Evolutionary conservation across 768 basidiomycete genomes (phyloP).

Genomic region (Boletus edulis): DNA sequence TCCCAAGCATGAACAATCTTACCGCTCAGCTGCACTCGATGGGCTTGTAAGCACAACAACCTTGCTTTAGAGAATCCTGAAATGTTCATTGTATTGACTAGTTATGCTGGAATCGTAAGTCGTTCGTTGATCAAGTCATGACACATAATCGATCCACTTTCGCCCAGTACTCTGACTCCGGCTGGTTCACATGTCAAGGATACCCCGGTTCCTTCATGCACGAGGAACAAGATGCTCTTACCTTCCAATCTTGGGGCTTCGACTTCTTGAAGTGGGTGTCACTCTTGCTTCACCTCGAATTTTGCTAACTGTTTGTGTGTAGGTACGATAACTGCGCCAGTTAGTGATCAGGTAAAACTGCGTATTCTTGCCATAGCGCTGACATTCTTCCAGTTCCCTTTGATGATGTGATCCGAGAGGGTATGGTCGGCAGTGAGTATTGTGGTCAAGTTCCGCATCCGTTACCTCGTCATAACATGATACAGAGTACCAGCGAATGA

Average conservation of each 20-base stretch:
- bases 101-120: constrained; percentile 61
- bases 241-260: constrained; percentile 62
- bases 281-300: background rate
- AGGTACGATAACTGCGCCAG: constrained; percentile 64
- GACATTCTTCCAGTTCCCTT: constrained; percentile 44
- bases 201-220: constrained; percentile 64
- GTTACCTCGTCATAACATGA: background rate
- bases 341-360: constrained; percentile 18
- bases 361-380: background rate
- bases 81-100: constrained; percentile 19
- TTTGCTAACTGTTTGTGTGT: background rate
- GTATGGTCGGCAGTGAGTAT: constrained; percentile 49
- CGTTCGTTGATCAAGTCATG: background rate
- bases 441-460: background rate
- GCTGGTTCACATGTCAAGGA: constrained; percentile 61
- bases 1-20: constrained; percentile 55
- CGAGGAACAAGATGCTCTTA: constrained; percentile 56
- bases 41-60: constrained; percentile 45
- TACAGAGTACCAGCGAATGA: constrained; percentile 59
- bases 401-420: constrained; percentile 51
- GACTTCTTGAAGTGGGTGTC: constrained; percentile 56
- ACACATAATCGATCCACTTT: background rate
- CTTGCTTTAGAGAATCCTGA: background rate
- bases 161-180: constrained; percentile 60
- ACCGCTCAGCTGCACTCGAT: constrained; percentile 52